Evolutionary conservation across 768 basidiomycete genomes (phyloP).

Genomic region (Hirschioporus abietinus): DNA sequence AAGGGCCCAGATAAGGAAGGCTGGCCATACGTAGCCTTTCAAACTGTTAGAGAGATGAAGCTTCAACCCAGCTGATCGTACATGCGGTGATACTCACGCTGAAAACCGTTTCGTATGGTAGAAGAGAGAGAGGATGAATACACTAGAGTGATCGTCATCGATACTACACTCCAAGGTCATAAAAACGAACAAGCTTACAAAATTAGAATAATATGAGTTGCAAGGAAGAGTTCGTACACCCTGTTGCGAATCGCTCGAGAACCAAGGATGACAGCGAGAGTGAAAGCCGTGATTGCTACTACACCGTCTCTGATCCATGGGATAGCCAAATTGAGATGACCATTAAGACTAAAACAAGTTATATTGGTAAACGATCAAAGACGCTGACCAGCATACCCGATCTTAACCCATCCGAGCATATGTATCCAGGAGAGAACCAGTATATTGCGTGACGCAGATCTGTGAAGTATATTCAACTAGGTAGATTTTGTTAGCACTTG

Average conservation of each 20-base stretch:
- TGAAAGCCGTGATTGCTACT: conserved; percentile 8
- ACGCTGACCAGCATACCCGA: not conserved
- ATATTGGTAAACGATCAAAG: not conserved
- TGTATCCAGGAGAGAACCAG: conserved; percentile 14
- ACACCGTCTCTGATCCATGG: conserved; percentile 9
- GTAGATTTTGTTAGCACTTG: not conserved
- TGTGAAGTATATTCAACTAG: conserved; percentile 16
- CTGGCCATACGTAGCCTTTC: not conserved
- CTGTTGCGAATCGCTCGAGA: conserved; percentile 13
- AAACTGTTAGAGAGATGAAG: not conserved
- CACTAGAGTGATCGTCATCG: not conserved
- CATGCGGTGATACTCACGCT: not conserved
- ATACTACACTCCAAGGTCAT: too few species aligned
- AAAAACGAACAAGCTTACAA: conserved; percentile 6
- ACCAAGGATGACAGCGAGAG: conserved; percentile 7
- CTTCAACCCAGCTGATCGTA: not conserved
- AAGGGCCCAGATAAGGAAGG: not conserved
- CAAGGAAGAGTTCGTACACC: conserved; percentile 16
- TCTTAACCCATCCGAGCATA: conserved; percentile 10
- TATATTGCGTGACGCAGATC: conserved; percentile 12
- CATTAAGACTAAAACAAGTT: not conserved
- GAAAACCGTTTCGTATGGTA: not conserved
- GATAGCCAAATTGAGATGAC: not conserved
- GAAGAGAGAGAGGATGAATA: not conserved
- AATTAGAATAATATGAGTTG: conserved; percentile 13